phyloP scores from a whole-genome alignment of 2,329 filamentous ascomycete species.

The Diaporthe vexans region DNA sequence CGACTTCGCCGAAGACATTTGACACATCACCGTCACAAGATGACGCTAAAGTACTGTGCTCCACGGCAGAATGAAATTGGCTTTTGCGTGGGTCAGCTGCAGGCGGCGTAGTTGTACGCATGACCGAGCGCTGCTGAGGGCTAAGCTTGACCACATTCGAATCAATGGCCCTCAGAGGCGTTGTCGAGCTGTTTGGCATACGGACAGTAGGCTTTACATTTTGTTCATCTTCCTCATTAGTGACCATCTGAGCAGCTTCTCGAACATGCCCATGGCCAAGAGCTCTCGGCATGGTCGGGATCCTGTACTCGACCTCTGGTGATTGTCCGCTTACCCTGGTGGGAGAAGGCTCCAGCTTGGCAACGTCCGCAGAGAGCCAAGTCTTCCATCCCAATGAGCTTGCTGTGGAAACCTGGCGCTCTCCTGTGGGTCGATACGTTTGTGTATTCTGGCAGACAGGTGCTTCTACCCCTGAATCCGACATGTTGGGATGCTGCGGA shows the following conservation, averaged over 20 bases:
- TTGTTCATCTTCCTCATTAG: slow-evolving; percentile 47
- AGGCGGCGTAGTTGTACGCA: slow-evolving; percentile 42
- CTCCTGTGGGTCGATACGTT: slow-evolving; percentile 49
- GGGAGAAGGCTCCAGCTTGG: slow-evolving; percentile 50
- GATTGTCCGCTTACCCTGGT: slow-evolving; percentile 46
- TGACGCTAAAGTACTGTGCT: background rate
- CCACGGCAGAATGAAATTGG: background rate
- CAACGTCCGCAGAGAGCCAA: slow-evolving; percentile 56
- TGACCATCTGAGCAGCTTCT: slow-evolving; percentile 54
- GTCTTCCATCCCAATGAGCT: slow-evolving; percentile 63
- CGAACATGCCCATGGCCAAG: slow-evolving; percentile 51
- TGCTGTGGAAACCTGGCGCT: slow-evolving; percentile 56
- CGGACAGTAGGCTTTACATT: slow-evolving; percentile 40
- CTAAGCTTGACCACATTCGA: slow-evolving; percentile 46
- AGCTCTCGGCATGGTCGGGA: slow-evolving; percentile 46
- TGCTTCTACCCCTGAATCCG: slow-evolving; percentile 43
- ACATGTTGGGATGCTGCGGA: background rate
- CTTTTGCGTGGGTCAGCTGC: slow-evolving; percentile 39
- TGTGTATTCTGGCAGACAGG: slow-evolving; percentile 47
- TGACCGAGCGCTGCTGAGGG: slow-evolving; percentile 42
- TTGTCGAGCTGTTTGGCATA: slow-evolving; percentile 42
- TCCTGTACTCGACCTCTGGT: slow-evolving; percentile 46
- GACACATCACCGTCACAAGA: background rate
- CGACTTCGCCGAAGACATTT: background rate
- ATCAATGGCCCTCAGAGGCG: slow-evolving; percentile 44